phyloP scores from a whole-genome alignment of 306 rosid species.

The Amphicarpaea edgeworthii region DNA sequence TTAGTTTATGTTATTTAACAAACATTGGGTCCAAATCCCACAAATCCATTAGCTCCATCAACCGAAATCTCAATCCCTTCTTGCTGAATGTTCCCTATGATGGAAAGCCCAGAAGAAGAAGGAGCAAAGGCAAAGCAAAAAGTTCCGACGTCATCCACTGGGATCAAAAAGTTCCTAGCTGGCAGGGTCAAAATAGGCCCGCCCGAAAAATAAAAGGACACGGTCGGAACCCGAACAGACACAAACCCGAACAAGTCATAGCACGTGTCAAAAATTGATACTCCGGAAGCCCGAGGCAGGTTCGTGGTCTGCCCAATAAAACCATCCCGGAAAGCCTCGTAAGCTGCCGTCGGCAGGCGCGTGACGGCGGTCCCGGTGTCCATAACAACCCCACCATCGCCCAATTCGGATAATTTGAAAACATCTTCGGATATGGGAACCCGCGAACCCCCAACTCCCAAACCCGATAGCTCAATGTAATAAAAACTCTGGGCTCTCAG shows the following conservation, averaged over 20 bases:
- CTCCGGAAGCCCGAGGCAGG: slow-evolving; percentile 69
- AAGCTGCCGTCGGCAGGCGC: slow-evolving; percentile 72
- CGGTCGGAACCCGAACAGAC: slow-evolving; percentile 90
- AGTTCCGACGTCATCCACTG: slow-evolving; percentile 79
- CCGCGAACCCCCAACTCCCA: slow-evolving; percentile 80
- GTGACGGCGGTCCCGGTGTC: slow-evolving; percentile 98
- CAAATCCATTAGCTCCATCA: slow-evolving; percentile 87
- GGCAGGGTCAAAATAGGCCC: slow-evolving; percentile 92
- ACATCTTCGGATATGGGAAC: slow-evolving; percentile 70
- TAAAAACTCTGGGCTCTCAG: slow-evolving; percentile 76
- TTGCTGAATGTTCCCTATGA: slow-evolving; percentile 95
- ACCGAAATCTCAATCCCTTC: slow-evolving; percentile 91
- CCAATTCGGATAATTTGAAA: slow-evolving; percentile 60
- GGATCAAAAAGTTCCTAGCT: slow-evolving; percentile 83
- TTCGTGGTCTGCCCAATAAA: slow-evolving; percentile 71
- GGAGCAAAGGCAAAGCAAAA: slow-evolving; percentile 93
- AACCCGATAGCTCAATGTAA: slow-evolving; percentile 76
- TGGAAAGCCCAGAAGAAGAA: slow-evolving; percentile 67
- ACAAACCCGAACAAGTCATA: slow-evolving; percentile 79
- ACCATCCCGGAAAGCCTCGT: slow-evolving; percentile 68
- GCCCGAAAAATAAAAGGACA: slow-evolving; percentile 82
- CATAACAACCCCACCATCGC: slow-evolving; percentile 90
- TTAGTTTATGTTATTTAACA: slow-evolving; percentile 61
- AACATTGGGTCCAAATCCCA: slow-evolving; percentile 91
- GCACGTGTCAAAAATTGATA: slow-evolving; percentile 89